These are phyloP conservation scores for Pseudocercospora eumusae DNA, from an alignment of 2,329 filamentous ascomycete genomes.

Conservation along the genomic window DNA sequence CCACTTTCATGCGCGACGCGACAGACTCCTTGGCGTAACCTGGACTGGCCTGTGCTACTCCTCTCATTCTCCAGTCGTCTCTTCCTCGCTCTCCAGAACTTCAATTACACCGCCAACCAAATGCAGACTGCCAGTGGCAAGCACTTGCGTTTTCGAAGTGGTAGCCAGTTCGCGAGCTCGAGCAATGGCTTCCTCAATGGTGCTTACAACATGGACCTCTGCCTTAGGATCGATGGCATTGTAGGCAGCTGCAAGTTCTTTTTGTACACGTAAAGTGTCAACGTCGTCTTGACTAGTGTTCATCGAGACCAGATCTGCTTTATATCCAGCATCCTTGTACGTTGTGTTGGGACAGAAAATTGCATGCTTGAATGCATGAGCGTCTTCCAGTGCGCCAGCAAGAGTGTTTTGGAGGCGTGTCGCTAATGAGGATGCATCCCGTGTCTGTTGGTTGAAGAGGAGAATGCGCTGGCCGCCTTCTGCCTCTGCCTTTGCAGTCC, in stretches of 20 bases:
- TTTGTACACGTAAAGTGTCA: slow-evolving; percentile 65
- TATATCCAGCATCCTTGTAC: slow-evolving; percentile 61
- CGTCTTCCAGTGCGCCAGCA: slow-evolving; percentile 42
- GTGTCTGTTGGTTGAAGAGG: slow-evolving; percentile 91
- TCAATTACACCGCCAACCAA: slow-evolving; percentile 77
- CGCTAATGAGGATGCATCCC: slow-evolving; percentile 70
- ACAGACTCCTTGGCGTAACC: background rate
- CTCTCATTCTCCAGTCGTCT: slow-evolving; percentile 14
- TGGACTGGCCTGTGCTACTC: background rate
- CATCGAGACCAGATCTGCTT: slow-evolving; percentile 63
- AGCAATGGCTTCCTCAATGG: slow-evolving; percentile 69
- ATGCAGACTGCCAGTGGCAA: slow-evolving; percentile 83
- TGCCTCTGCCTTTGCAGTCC: slow-evolving; percentile 35
- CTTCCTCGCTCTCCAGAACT: slow-evolving; percentile 59
- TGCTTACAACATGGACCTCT: slow-evolving; percentile 60
- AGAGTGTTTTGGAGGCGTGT: slow-evolving; percentile 62
- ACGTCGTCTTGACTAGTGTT: slow-evolving; percentile 63
- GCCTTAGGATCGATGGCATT: slow-evolving; percentile 54
- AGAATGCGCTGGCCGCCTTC: slow-evolving; percentile 56
- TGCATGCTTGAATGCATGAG: slow-evolving; percentile 65
- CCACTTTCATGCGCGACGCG: background rate
- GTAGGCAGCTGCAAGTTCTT: slow-evolving; percentile 65
- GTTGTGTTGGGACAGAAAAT: slow-evolving; percentile 81
- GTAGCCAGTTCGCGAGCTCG: slow-evolving; percentile 50
- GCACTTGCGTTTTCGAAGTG: slow-evolving; percentile 57